Conservation (phyloP, 2,329 filamentous ascomycete genomes). For the Chrysoporthe puriensis region DNA sequence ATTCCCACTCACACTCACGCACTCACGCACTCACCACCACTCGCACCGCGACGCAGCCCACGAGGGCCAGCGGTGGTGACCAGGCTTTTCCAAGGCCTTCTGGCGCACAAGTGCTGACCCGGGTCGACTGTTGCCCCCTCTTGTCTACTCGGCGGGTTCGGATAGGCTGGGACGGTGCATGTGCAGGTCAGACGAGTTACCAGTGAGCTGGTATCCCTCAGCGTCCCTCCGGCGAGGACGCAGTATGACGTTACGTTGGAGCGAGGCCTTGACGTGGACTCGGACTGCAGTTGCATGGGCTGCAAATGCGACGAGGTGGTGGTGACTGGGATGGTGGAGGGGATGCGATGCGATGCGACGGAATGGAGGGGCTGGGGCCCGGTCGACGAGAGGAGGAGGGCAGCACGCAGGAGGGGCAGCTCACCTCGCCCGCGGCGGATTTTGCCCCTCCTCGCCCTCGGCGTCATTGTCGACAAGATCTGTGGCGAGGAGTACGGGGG, state of each 20-base stretch:
- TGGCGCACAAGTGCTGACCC: neutral
- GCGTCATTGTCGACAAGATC: neutral
- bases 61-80: no score
- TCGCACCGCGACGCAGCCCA: neutral
- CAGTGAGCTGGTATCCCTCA: neutral
- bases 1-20: neutral
- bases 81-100: neutral
- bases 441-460: neutral
- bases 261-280: slow-evolving; percentile 23
- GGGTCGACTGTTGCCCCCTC: neutral
- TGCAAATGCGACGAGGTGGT: slow-evolving; percentile 3
- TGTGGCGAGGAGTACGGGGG: neutral
- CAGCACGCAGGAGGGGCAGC: no score
- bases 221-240: slow-evolving; percentile 5
- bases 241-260: slow-evolving; percentile 26
- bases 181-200: slow-evolving; percentile 10
- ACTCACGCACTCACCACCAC: neutral
- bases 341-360: neutral
- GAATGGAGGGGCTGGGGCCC: slow-evolving; percentile 14
- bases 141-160: neutral
- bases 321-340: neutral
- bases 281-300: slow-evolving; percentile 18
- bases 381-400: neutral
- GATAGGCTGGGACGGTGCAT: slow-evolving; percentile 5
- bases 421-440: neutral